Conservation (phyloP, 129 eudicot genomes). For the Helianthus tuberosus region DNA sequence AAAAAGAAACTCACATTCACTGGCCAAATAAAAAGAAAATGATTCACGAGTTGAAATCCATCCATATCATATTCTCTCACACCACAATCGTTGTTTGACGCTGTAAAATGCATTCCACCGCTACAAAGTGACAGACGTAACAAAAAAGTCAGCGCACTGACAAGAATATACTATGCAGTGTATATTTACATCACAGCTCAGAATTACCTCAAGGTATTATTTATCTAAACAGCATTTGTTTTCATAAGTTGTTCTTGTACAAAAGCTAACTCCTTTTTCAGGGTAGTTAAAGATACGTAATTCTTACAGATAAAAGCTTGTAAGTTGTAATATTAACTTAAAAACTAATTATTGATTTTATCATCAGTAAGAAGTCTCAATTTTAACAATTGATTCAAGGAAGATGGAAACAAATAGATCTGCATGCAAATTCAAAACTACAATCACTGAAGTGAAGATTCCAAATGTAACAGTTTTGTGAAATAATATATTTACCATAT, state of each 20-base stretch:
- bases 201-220: slow-evolving; percentile 50
- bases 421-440: no score
- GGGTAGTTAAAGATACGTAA: no score
- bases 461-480: not conserved
- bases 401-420: not conserved
- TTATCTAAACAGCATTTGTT: slow-evolving; percentile 84
- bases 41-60: slow-evolving; percentile 66
- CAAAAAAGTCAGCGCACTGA: not conserved
- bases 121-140: slow-evolving; percentile 33
- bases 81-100: slow-evolving; percentile 80
- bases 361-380: not conserved
- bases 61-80: slow-evolving; percentile 89
- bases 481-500: no score
- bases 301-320: no score
- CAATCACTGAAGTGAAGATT: not conserved
- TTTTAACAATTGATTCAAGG: not conserved
- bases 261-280: slow-evolving; percentile 59
- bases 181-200: not conserved
- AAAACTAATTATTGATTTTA: not conserved
- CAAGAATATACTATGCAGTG: not conserved
- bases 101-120: slow-evolving; percentile 63
- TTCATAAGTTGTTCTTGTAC: slow-evolving; percentile 73
- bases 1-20: no score
- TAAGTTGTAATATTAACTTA: no score
- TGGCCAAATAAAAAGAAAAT: slow-evolving; percentile 78